Conservation (phyloP, 2,329 filamentous ascomycete species). For the Xylariomycetidae sp. region DNA sequence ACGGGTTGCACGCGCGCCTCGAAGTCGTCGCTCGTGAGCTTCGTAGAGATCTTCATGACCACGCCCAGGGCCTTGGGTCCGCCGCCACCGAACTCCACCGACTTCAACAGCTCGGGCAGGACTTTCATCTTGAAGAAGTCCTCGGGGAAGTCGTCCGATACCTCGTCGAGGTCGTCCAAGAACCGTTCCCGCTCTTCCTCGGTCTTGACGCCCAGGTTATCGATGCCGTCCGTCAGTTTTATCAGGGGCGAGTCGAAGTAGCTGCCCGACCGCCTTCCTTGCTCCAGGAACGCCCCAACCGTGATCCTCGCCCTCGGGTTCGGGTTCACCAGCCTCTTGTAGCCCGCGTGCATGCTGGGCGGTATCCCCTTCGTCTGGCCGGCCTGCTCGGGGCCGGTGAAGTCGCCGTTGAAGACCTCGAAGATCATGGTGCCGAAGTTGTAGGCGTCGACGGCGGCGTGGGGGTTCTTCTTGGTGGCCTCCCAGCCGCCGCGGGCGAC, state of each 20-base stretch:
- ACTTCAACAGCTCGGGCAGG: conserved; percentile 91
- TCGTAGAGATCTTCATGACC: conserved; percentile 85
- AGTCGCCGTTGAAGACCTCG: conserved; percentile 87
- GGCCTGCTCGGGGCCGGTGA: conserved; percentile 68
- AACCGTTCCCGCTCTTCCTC: conserved; percentile 81
- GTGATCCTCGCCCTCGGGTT: conserved; percentile 87
- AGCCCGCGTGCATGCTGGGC: conserved; percentile 81
- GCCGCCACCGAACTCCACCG: conserved; percentile 95
- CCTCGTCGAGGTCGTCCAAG: conserved; percentile 76
- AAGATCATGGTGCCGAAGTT: conserved; percentile 78
- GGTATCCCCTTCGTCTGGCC: conserved; percentile 83
- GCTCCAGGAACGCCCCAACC: conserved; percentile 80
- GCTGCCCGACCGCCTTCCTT: conserved; percentile 71
- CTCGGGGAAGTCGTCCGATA: conserved; percentile 91
- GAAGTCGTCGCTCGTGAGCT: conserved; percentile 86
- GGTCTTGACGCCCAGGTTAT: conserved; percentile 83
- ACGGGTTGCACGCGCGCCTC: conserved; percentile 78
- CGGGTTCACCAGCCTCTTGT: conserved; percentile 80
- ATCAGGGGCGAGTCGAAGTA: conserved; percentile 95
- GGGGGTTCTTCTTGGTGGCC: conserved; percentile 73
- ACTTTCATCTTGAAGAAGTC: conserved; percentile 98
- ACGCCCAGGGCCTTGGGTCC: conserved; percentile 85
- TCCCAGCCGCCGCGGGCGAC: conserved; percentile 87
- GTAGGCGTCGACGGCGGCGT: conserved; percentile 81
- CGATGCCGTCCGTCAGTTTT: conserved; percentile 84